Evolutionary conservation across 2,329 filamentous ascomycete genomes (phyloP), one percentile per base, ranked within the genome.

Genomic region (Proliferodiscus dingleyae): DNA sequence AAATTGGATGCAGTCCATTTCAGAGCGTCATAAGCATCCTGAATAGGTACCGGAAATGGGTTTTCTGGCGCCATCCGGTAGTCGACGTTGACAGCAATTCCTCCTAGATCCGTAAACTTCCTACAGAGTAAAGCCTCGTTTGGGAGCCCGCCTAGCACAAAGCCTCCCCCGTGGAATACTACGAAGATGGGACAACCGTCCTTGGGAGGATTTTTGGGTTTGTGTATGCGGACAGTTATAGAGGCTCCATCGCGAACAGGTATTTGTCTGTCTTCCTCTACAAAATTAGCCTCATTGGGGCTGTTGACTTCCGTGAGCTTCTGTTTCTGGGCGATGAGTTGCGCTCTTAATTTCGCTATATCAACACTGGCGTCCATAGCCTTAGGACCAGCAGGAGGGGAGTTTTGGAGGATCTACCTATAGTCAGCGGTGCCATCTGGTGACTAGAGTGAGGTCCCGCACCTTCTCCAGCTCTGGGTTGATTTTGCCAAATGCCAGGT

Each of bases 31-130:
- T 65, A 74, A 16, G 61, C 61, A 51, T 75, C 73, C 19, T 69
- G 54, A 11, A 67, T 58, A 8, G 66, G 64, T 2, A 63, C 63
- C 1, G 72, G 72, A 47, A 73, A 76, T 11, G 65, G 64, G 50
- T 70, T 52, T 46, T 75, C 68, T 0, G 72, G 72, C 2, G 71
- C 71, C 13, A 74, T 63, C 24, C 70, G 62, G 48, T 73, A 72
- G 16, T 64, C 63, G 8, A 71, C 63, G 51, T 66, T 69, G 5
- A 73, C 61, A 15, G 65, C 66, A 3, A 69, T 62, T n/a, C 65
- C 69, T 2, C 64, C 66, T 8, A 69, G 21, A 10, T 59, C 47
- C 3, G 53, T 54, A 32, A 64, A 66, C 33, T 60, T 51, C 41
- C 61, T 57, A 37, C 64, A 67, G 9, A 65, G 55, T 6, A 55